Base-by-base conservation (phyloP, 371 early-diverging fungal genomes). In the Agmasoma carcini region DNA sequence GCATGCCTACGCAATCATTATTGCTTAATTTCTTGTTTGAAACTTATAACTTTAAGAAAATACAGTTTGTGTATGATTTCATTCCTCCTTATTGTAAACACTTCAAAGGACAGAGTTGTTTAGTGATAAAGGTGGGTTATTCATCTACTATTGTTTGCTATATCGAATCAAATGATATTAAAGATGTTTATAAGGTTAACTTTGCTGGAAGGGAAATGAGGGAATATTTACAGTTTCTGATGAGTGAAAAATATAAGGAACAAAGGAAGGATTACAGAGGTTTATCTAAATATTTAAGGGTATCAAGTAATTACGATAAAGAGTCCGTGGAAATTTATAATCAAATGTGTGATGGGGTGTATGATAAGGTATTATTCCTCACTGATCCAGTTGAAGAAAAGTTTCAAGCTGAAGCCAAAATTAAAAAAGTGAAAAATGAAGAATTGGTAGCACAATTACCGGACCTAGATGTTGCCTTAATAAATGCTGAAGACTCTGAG, bases 1-100 rank as follows among this genome's bases (percentile, higher is more conserved):
- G 60, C 25, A 68, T 43, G 40, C 72, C 74, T 3, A 56, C 69
- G 2, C 41, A 61, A 20, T 37, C 30, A 27, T 50, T 63, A 31
- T 41, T 66, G 14, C 22, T 71, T 17, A 43, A 58, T 0, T 55
- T 63, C 39, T 23, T 70, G 12, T 71, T 76, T 57, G 57, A 61
- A 26, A 49, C 57, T 11, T 71, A 70, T 39, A 43, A 47, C 11
- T 69, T 67, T 45, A 57, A 66, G 15, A 56, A 48, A 37, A 56
- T 76, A 22, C 65, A 65, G 27, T 15, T 73, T 37, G 74, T 68
- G 9, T 52, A 62, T 44, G 76, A 76, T 41, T 57, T 60, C 23
- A 46, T 71, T 26, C 72, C 64, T 38, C 50, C 69, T 6, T 71
- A 70, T 50, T 50, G 67, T 34, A 49, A 66, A 33, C 68, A 74